Base-by-base conservation (phyloP, 1,284 basidiomycete species). In the Exsudoporus floridanus region DNA sequence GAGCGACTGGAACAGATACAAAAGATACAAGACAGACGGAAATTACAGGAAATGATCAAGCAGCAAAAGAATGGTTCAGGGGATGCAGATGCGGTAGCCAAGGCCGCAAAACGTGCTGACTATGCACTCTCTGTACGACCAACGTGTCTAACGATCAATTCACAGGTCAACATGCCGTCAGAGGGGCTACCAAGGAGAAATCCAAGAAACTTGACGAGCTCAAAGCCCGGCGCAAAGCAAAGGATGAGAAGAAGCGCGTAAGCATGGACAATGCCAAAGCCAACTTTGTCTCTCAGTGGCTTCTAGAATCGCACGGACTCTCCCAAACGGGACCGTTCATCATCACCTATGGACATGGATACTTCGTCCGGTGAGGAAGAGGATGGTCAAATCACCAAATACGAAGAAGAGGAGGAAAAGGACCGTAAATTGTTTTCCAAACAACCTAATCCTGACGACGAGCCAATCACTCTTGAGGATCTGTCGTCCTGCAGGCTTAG, bases 171-270 rank as follows among this genome's bases (percentile, higher is more conserved):
- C 88, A 92, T 57, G 81, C 85, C 28, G 79, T 82, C 25, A 84
- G 91, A 19, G 91, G 90, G 13, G 83, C 86, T 5, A 89, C 89
- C 1, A 92, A 90, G 64, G 90, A 93, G 72, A 94, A 94, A 73
- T 77, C 78, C 7, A 79, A 79, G 42, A 91, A 88, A 60, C 78
- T 95, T 23, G 88, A 89, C 52, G 91, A 93, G 67, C 76, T 94
- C 23, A 94, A 88, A 72, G 90, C 86, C 16, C 86, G 79, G 63
- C 78, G 94, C 39, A 90, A 84, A 64, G 88, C 88, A 6, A 90
- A 89, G 66, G 87, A 86, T 56, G 87, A 90, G 65, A 84, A 83
- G 71, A 86, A 83, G 66, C 78, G 81, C 55, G 86, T 89, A 67
- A 54, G 81, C 60, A 42, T 45, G 25, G 31, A 25, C 27, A 31